These are phyloP conservation scores for Botrytis tulipae DNA, from an alignment of 2,329 filamentous ascomycete genomes.

Conservation along the genomic window DNA sequence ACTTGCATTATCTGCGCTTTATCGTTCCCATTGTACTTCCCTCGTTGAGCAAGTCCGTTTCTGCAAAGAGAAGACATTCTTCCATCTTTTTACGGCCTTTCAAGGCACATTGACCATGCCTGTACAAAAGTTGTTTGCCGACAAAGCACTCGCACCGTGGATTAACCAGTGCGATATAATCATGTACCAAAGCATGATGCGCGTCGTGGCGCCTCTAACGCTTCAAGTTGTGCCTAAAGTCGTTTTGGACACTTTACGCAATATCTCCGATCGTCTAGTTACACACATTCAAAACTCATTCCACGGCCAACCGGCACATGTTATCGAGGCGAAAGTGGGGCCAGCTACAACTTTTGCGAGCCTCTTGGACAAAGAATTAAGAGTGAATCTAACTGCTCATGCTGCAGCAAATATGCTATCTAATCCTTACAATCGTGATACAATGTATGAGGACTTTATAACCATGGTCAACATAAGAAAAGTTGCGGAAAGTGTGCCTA, in stretches of 20 bases:
- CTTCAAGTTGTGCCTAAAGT: constrained; percentile 87
- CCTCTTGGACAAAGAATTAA: constrained; percentile 79
- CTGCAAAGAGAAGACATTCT: constrained; percentile 96
- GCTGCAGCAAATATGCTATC: constrained; percentile 91
- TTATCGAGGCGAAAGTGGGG: constrained; percentile 80
- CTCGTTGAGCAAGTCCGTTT: constrained; percentile 93
- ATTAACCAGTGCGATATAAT: constrained; percentile 94
- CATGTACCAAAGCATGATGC: constrained; percentile 96
- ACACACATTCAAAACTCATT: constrained; percentile 82
- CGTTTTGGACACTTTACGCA: constrained; percentile 82
- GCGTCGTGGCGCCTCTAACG: constrained; percentile 82
- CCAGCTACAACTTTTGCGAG: constrained; percentile 87
- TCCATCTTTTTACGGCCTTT: constrained; percentile 91
- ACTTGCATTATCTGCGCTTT: constrained; percentile 80
- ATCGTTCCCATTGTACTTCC: constrained; percentile 92
- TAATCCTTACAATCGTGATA: constrained; percentile 82
- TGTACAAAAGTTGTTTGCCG: constrained; percentile 85
- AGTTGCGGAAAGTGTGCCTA: constrained; percentile 61
- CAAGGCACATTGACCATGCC: constrained; percentile 95
- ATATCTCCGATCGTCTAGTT: constrained; percentile 79
- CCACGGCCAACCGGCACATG: constrained; percentile 78
- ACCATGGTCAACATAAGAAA: constrained; percentile 62
- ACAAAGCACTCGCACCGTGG: constrained; percentile 81
- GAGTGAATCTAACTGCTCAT: constrained; percentile 91
- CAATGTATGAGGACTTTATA: constrained; percentile 95